Evolutionary conservation across 2,329 filamentous ascomycete species (phyloP).

Genomic region (Neofusicoccum sp.): DNA sequence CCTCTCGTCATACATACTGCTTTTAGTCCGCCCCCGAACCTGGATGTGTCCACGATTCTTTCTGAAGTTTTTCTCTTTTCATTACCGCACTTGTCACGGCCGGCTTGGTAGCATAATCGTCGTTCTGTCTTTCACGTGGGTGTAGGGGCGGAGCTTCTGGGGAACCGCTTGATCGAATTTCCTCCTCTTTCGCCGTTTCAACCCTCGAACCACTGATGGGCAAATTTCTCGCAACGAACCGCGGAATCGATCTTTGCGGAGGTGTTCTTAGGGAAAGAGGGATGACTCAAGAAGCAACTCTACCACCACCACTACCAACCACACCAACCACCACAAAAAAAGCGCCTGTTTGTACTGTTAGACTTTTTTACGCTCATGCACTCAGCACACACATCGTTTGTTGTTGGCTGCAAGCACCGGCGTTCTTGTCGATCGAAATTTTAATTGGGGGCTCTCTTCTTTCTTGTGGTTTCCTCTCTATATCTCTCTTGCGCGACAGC

Average conservation of each 20-base stretch:
- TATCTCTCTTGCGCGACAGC: slow-evolving; percentile 4
- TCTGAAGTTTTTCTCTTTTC: slow-evolving; percentile 16
- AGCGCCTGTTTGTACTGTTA: slow-evolving; percentile 20
- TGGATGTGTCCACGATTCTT: slow-evolving; percentile 23
- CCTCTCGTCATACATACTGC: slow-evolving; percentile 20
- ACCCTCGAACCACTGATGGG: slow-evolving; percentile 11
- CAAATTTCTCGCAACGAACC: slow-evolving; percentile 6
- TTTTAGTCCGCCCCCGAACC: slow-evolving; percentile 19
- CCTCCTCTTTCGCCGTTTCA: slow-evolving; percentile 6
- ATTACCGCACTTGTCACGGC: slow-evolving; percentile 18
- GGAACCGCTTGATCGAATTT: slow-evolving; percentile 8
- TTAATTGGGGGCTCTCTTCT: slow-evolving; percentile 20
- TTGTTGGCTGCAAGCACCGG: slow-evolving; percentile 19
- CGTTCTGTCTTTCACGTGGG: slow-evolving; percentile 18
- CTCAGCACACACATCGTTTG: slow-evolving; percentile 11
- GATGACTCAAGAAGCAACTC: slow-evolving; percentile 16
- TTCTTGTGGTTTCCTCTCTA: slow-evolving; percentile 13
- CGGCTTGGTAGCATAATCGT: slow-evolving; percentile 22
- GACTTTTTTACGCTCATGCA: slow-evolving; percentile 18
- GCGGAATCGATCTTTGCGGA: slow-evolving; percentile 5
- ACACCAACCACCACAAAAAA: slow-evolving; percentile 16
- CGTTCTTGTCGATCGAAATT: slow-evolving; percentile 20
- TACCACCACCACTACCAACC: slow-evolving; percentile 8
- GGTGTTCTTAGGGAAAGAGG: slow-evolving; percentile 14
- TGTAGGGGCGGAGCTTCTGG: slow-evolving; percentile 18